These are phyloP conservation scores for Austroboletus niveus DNA, from an alignment of 1,284 basidiomycete species.

Conservation along the genomic window DNA sequence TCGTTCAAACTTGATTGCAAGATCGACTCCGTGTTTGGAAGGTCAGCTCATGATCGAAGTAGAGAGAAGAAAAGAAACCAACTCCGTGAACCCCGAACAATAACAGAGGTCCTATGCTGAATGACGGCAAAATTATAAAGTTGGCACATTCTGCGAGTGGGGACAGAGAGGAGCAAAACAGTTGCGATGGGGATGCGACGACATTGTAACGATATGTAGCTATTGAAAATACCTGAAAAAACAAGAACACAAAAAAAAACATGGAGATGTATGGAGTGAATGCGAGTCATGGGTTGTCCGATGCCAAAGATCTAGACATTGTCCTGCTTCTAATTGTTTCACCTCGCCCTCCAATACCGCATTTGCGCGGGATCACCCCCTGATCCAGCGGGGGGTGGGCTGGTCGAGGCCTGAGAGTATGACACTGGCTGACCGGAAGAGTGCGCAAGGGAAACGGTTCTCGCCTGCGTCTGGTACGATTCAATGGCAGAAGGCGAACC, in stretches of 20 bases:
- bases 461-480: slow-evolving; percentile 26
- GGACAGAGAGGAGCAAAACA: slow-evolving; percentile 11
- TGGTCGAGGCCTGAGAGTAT: slow-evolving; percentile 23
- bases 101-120: not conserved
- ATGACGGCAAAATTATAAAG: slow-evolving; percentile 14
- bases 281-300: slow-evolving; percentile 6
- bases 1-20: not conserved
- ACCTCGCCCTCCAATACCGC: slow-evolving; percentile 32
- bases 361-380: slow-evolving; percentile 28
- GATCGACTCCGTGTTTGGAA: slow-evolving; percentile 21
- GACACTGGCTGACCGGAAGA: slow-evolving; percentile 17
- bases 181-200: slow-evolving; percentile 10
- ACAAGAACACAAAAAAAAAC: not conserved
- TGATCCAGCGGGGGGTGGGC: slow-evolving; percentile 26
- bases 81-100: slow-evolving; percentile 22
- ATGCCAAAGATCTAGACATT: slow-evolving; percentile 20
- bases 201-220: slow-evolving; percentile 8
- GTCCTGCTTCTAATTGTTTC: slow-evolving; percentile 11
- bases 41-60: slow-evolving; percentile 6
- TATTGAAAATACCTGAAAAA: not conserved
- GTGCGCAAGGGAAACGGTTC: slow-evolving; percentile 3
- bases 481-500: slow-evolving; percentile 14
- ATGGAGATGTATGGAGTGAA: slow-evolving; percentile 1
- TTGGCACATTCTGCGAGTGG: slow-evolving; percentile 7
- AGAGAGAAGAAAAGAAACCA: slow-evolving; percentile 3